Base-by-base conservation (phyloP, 495 filamentous ascomycete genomes). In the Penicillium soppii region DNA sequence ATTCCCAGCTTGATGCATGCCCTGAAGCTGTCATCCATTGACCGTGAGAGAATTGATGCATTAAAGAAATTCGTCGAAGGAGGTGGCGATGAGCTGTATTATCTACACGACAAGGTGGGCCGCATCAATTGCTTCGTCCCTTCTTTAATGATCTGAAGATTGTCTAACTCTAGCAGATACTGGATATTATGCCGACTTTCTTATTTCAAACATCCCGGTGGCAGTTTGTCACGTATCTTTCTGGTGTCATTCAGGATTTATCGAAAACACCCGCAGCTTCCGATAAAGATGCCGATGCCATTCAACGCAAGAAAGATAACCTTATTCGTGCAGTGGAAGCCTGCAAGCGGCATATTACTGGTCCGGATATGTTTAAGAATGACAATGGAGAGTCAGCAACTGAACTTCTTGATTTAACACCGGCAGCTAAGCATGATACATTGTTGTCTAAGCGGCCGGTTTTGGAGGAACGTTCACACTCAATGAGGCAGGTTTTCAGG, bases 181-280 rank as follows among this genome's bases (percentile, higher is more conserved):
- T 88, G 20, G 80, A 87, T 17, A 89, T 97, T 57, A 92, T 97
- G 88, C 64, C 80, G 2, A 70, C 85, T 52, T 90, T 97, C 67
- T 77, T 97, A 35, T 97, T 95, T 66, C 92, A 97, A 68, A 81
- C 85, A 16, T 95, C 91, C 0, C 82, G 91, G 26, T 82, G 88
- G 57, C 84, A 89, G 43, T 78, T 97, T 3, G 71, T 96, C 8
- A 70, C 80, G 1, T 73, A 79, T 40, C 70, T 99, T n/a, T 78
- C 84, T 37, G 62, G 79, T 30, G 68, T 78, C 16, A 79, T 88
- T 48, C 79, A 90, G 47, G 69, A 81, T 2, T 44, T 72, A 2
- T 63, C 65, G 20, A 15, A 60, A 10, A 30, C 50, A 21, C 29
- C 35, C 17, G 22, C 61, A 5, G 53, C 69, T 16, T 46, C 52